Conservation (phyloP, 768 basidiomycete genomes). For the Sporobolomyces roseus region DNA sequence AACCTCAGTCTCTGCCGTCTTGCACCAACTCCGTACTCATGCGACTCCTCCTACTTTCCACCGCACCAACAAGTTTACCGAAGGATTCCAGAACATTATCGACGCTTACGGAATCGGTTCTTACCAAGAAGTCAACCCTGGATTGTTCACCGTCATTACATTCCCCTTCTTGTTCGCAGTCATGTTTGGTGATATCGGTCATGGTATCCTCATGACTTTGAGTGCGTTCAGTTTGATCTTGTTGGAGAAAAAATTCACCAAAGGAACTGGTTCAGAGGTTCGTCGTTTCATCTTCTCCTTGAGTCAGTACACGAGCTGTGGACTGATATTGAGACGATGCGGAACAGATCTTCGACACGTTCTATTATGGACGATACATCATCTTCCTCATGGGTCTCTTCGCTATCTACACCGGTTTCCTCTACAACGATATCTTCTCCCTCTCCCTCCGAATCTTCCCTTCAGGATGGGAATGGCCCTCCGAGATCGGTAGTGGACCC, state of each 20-base stretch:
- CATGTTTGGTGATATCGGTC: constrained; percentile 99
- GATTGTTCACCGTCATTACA: constrained; percentile 65
- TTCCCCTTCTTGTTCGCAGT: constrained; percentile 94
- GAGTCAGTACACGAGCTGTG: background rate
- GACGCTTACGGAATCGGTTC: constrained; percentile 91
- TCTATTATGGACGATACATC: constrained; percentile 97
- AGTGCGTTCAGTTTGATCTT: constrained; percentile 80
- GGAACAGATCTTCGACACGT: constrained; percentile 69
- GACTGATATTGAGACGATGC: too few species aligned
- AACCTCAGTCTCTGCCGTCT: constrained; percentile 82
- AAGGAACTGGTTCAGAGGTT: constrained; percentile 49
- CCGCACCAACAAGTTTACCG: constrained; percentile 91
- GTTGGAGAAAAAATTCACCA: constrained; percentile 73
- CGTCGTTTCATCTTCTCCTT: background rate
- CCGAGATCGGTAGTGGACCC: constrained; percentile 53
- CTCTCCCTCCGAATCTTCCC: constrained; percentile 75
- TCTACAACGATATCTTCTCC: constrained; percentile 99
- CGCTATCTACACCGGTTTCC: constrained; percentile 74
- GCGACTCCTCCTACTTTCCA: constrained; percentile 94
- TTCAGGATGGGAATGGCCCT: constrained; percentile 82
- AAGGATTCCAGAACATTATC: constrained; percentile 96
- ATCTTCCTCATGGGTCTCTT: constrained; percentile 87
- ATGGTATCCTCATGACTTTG: constrained; percentile 75
- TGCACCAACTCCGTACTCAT: constrained; percentile 76
- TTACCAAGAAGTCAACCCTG: constrained; percentile 96